Base-by-base conservation (phyloP, 2,329 filamentous ascomycete species). In the Mariannaea sp. region DNA sequence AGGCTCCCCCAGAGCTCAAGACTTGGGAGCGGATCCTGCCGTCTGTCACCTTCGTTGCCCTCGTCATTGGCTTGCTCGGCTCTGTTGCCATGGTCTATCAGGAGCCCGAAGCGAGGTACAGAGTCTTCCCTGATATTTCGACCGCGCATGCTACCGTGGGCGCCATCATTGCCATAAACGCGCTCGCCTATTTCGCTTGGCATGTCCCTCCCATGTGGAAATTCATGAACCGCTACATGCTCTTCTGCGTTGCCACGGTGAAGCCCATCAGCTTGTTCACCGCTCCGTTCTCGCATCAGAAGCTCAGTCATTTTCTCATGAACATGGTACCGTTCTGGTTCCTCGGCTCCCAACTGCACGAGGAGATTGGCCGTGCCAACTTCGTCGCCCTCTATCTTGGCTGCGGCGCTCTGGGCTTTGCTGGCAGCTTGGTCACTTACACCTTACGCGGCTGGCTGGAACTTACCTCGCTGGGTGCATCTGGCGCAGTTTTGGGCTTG, bases 301-400 rank as follows among this genome's bases (percentile, higher is more conserved):
- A 71, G 3, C 59, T 85, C 14, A 65, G 70, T 40, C 90, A 94
- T 69, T 68, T 89, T 30, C 55, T 77, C 19, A 67, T 77, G 35
- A 93, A 93, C 71, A 85, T 89, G 81, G 61, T 79, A 7, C 74
- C 81, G 33, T 75, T 93, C 4, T 86, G 79, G 75, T 75, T 89
- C 64, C 76, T 91, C 14, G 90, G 88, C 19, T 80, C 80, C 8
- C 76, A 80, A 1, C 75, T 90, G 27, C 86, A 90, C 71, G 85
- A 90, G 56, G 86, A 90, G 61, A 73, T 90, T 20, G 88, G 86
- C 9, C 79, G 88, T 9, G 86, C 81, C 12, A 78, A 82, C 49
- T 90, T 91, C 71, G 72, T 91, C 16, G 80, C 85, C n/a, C 72
- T 89, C 26, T 90, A 87, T 69, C 58, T 88, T 26, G 73, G 78